Conservation (phyloP, 2,329 filamentous ascomycete species). For the Cercospora berteroae region DNA sequence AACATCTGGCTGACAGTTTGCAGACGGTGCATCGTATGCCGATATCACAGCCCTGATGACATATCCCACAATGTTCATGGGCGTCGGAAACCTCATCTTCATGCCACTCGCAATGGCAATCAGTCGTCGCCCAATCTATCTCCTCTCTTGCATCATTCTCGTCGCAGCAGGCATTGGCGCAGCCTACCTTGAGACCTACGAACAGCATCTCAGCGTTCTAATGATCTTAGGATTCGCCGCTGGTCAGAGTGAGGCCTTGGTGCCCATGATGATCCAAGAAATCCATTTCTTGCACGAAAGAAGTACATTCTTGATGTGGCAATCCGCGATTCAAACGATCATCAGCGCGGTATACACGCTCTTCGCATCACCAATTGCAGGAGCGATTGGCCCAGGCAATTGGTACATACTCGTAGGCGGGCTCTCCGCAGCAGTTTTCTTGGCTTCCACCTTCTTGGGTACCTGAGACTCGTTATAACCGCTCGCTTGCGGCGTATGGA, state of each 20-base stretch:
- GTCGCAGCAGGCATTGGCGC: slow-evolving; percentile 32
- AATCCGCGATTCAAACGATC: slow-evolving; percentile 44
- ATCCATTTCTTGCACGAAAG: slow-evolving; percentile 49
- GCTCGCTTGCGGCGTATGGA: slow-evolving; percentile 41
- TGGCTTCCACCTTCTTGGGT: slow-evolving; percentile 43
- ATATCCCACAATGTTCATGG: slow-evolving; percentile 38
- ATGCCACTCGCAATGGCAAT: slow-evolving; percentile 40
- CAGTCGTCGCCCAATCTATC: slow-evolving; percentile 37
- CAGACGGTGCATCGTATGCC: slow-evolving; percentile 39
- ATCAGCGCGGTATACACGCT: slow-evolving; percentile 42
- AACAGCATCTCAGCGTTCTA: slow-evolving; percentile 33
- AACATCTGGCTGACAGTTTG: neutral
- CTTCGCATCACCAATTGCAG: slow-evolving; percentile 46
- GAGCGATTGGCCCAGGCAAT: slow-evolving; percentile 42
- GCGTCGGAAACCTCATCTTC: slow-evolving; percentile 35
- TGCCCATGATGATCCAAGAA: slow-evolving; percentile 38
- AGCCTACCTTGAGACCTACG: slow-evolving; percentile 26
- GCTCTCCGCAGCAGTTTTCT: slow-evolving; percentile 37
- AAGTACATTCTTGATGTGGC: slow-evolving; percentile 44
- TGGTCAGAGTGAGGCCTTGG: slow-evolving; percentile 29
- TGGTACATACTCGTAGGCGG: slow-evolving; percentile 47
- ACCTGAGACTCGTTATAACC: slow-evolving; percentile 47
- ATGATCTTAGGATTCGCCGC: slow-evolving; percentile 36
- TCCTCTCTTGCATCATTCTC: slow-evolving; percentile 33
- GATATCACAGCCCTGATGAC: slow-evolving; percentile 43